A percentile compares a stretch with the other conserved stretches of the same genome.
phyloP scores from a whole-genome alignment of 2,329 filamentous ascomycete genomes.

The Diaporthe ampelina region DNA sequence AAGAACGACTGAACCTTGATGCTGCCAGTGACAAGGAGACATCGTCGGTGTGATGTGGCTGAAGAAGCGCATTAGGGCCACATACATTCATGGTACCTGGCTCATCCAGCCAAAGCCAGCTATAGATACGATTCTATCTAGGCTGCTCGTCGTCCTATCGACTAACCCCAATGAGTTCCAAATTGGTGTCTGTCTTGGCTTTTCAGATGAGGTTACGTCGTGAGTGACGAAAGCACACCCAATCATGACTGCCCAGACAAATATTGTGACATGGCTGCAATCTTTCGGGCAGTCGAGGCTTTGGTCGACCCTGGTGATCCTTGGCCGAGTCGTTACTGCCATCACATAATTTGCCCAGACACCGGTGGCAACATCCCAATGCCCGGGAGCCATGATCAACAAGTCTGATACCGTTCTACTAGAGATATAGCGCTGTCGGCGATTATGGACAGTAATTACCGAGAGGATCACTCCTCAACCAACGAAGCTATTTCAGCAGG shows the following conservation, averaged over 20 bases:
- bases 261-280: neutral
- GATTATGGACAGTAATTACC: neutral
- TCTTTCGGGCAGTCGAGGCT: neutral
- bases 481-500: neutral
- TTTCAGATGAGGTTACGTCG: too few relatives aligned
- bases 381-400: neutral
- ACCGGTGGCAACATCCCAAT: neutral
- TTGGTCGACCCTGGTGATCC: neutral
- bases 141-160: neutral
- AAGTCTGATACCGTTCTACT: neutral
- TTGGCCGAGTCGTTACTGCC: neutral
- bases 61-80: too few relatives aligned
- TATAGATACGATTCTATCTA: neutral
- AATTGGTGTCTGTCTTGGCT: neutral
- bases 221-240: too few relatives aligned
- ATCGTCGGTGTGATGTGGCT: too few relatives aligned
- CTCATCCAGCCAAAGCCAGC: too few relatives aligned
- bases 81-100: too few relatives aligned
- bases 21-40: too few relatives aligned
- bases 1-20: neutral
- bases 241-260: slow-evolving; percentile 3
- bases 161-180: neutral
- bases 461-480: neutral
- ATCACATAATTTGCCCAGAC: neutral
- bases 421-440: neutral